phyloP scores from a whole-genome alignment of 345 rosid species.

The Melaleuca quinquenervia region DNA sequence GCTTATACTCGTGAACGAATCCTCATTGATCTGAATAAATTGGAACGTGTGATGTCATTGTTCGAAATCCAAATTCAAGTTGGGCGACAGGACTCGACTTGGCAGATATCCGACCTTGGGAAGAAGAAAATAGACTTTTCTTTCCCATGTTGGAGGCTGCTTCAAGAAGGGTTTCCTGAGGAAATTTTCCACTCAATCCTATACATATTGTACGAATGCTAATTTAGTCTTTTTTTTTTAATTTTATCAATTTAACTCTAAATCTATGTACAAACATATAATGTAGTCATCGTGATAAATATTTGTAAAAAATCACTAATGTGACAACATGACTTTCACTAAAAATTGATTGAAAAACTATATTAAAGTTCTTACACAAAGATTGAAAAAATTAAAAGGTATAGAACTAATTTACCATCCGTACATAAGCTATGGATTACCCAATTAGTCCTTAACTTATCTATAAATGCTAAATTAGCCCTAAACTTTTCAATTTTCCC shows the following conservation, averaged over 20 bases:
- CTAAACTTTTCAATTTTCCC: too few relatives aligned
- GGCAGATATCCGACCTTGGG: neutral
- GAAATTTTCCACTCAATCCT: neutral
- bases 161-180: neutral
- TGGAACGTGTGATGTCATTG: neutral
- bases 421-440: neutral
- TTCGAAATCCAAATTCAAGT: neutral
- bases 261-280: neutral
- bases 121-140: neutral
- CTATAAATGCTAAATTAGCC: too few relatives aligned
- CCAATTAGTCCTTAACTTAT: too few relatives aligned
- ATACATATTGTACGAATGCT: neutral
- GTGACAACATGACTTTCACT: neutral
- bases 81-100: neutral
- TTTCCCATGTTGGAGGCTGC: neutral
- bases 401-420: neutral
- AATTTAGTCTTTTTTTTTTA: accelerated
- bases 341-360: neutral
- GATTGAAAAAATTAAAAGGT: neutral
- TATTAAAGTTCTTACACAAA: neutral
- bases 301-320: neutral
- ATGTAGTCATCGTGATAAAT: neutral
- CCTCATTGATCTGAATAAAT: neutral
- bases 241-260: too few relatives aligned
- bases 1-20: neutral